A percentile compares a stretch with the other conserved stretches of the same genome.
Evolutionary conservation across 2,329 filamentous ascomycete species (phyloP).

Genomic region (Periglandula ipomoeae): DNA sequence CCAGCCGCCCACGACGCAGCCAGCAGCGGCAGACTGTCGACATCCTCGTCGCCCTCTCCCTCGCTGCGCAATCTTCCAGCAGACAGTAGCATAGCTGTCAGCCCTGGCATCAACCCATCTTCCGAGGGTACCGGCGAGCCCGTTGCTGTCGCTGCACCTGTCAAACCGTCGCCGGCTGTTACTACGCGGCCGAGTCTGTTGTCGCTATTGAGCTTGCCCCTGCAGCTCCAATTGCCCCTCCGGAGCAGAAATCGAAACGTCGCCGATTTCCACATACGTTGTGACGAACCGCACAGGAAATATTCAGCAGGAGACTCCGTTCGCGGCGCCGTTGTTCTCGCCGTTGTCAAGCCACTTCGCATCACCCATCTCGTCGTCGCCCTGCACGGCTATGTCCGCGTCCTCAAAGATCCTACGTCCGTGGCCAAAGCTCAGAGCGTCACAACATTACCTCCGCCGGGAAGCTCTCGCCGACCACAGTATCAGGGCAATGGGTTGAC

Average conservation of each 20-base stretch:
- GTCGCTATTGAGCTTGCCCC: conserved; percentile 41
- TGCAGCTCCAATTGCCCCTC: conserved; percentile 34
- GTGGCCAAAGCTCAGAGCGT: conserved; percentile 40
- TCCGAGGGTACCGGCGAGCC: conserved; percentile 19
- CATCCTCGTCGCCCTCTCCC: conserved; percentile 12
- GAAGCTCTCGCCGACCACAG: conserved; percentile 32
- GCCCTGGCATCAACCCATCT: neutral
- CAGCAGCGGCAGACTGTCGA: conserved; percentile 13
- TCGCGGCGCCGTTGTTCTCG: conserved; percentile 62
- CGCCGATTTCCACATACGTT: conserved; percentile 68
- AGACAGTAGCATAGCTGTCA: neutral
- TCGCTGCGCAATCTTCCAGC: conserved; percentile 6
- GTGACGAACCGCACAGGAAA: conserved; percentile 68
- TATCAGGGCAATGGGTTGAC: conserved; percentile 71
- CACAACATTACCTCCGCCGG: conserved; percentile 30
- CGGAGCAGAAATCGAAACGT: conserved; percentile 53
- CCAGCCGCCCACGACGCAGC: conserved; percentile 10
- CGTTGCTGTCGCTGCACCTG: conserved; percentile 18
- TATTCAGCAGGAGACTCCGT: conserved; percentile 70
- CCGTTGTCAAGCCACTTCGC: conserved; percentile 62
- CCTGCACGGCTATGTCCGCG: conserved; percentile 69
- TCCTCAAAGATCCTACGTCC: conserved; percentile 60
- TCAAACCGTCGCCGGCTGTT: conserved; percentile 11
- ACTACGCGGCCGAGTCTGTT: conserved; percentile 31
- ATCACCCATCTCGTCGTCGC: conserved; percentile 74